These are phyloP conservation scores for Chrysoporthe deuterocubensis DNA, from an alignment of 2,329 filamentous ascomycete genomes.

Conservation along the genomic window DNA sequence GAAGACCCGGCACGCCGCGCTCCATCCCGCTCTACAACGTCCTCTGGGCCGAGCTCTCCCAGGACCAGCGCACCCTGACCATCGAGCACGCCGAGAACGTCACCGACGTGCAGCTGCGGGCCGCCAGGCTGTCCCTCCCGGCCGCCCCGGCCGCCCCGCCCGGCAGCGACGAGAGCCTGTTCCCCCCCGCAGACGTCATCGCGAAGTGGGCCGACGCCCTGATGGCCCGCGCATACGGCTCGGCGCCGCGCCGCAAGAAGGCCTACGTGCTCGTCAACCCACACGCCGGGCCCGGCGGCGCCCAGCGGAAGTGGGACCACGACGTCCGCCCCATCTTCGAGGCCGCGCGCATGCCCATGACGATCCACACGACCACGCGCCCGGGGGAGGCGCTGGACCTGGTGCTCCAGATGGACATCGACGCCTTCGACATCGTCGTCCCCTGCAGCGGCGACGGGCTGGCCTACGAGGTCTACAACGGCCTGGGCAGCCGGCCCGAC, in stretches of 20 bases:
- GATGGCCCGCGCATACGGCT: constrained; percentile 71
- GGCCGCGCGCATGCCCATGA: constrained; percentile 77
- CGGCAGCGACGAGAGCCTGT: constrained; percentile 33
- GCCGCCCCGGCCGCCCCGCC: constrained; percentile 8
- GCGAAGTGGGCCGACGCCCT: constrained; percentile 67
- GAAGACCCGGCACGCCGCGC: constrained; percentile 29
- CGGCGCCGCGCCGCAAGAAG: constrained; percentile 70
- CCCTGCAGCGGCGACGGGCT: constrained; percentile 92
- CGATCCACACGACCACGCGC: constrained; percentile 72
- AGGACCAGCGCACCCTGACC: constrained; percentile 59
- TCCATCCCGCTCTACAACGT: constrained; percentile 79
- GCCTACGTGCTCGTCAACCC: constrained; percentile 92
- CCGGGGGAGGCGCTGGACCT: constrained; percentile 81
- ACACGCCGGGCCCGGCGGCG: constrained; percentile 80
- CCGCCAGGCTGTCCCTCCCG: constrained; percentile 63
- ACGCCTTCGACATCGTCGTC: constrained; percentile 82
- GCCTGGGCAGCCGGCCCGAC: constrained; percentile 76
- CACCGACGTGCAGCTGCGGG: constrained; percentile 63
- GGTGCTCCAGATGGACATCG: constrained; percentile 73
- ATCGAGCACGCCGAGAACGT: constrained; percentile 72
- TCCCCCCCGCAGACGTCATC: constrained; percentile 45
- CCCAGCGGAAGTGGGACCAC: constrained; percentile 72
- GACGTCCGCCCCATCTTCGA: constrained; percentile 82
- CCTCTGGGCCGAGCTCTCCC: constrained; percentile 72
- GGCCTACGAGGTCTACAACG: constrained; percentile 94